phyloP scores from a whole-genome alignment of 1,284 basidiomycete species.

The Exsudoporus floridanus region DNA sequence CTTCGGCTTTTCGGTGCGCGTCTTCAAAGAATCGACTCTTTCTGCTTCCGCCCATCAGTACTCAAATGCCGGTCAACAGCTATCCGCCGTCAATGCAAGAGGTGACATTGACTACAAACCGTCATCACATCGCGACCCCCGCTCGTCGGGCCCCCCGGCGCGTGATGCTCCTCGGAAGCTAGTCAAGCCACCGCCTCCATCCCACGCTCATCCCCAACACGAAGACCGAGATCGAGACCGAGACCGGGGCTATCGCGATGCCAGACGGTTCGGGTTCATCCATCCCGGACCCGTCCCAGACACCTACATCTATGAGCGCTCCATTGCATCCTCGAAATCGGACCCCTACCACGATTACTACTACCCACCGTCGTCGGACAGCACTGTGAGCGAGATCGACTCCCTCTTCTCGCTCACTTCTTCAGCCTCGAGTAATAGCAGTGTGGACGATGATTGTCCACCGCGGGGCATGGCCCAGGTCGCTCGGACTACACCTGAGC shows the following conservation, averaged over 20 bases:
- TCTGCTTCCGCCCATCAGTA: slow-evolving; percentile 37
- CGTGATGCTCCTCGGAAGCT: slow-evolving; percentile 30
- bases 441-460: slow-evolving; percentile 41
- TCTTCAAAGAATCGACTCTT: slow-evolving; percentile 49
- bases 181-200: slow-evolving; percentile 29
- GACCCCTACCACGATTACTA: slow-evolving; percentile 44
- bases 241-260: slow-evolving; percentile 28
- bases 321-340: slow-evolving; percentile 49
- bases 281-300: slow-evolving; percentile 45
- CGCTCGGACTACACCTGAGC: slow-evolving; percentile 23
- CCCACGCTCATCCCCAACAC: slow-evolving; percentile 22
- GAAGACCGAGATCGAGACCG: slow-evolving; percentile 28
- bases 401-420: slow-evolving; percentile 44
- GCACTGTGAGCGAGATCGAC: slow-evolving; percentile 39
- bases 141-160: slow-evolving; percentile 16
- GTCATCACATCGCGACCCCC: slow-evolving; percentile 28
- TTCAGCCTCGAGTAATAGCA: slow-evolving; percentile 51
- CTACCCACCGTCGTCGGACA: slow-evolving; percentile 46
- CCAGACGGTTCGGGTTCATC: slow-evolving; percentile 38
- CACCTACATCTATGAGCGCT: slow-evolving; percentile 58
- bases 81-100: slow-evolving; percentile 34
- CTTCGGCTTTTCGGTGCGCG: slow-evolving; percentile 49
- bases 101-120: slow-evolving; percentile 47
- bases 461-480: slow-evolving; percentile 27
- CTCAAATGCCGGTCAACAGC: slow-evolving; percentile 34